Evolutionary conservation across 352 stramenopile species (phyloP), one percentile per base, ranked within the genome.

Genomic region (Blastocystis sp.): DNA sequence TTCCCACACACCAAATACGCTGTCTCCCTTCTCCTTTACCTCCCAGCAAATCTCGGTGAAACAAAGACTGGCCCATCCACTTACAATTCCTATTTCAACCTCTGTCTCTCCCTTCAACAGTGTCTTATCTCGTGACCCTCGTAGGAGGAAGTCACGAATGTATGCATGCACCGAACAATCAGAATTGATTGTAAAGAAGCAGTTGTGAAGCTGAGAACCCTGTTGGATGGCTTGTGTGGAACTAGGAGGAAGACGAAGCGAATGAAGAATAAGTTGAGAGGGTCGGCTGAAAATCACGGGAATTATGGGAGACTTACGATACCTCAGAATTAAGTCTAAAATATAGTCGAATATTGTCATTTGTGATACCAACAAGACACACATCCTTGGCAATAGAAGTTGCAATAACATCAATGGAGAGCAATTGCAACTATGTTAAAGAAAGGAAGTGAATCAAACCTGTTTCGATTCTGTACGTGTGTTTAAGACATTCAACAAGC

Each of bases 141-240:
- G 71, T 1, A 65, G 29, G 51, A 83, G 46, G 46, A 65, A 83
- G 32, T 83, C 71, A 14, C 71, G 49, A 35, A 59, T 29, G 29
- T 67, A 83, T 24, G 71, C 71, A 3, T 37, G 46, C 27, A 65
- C 71, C 0, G 43, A 65, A 0, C 21, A 52, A 19, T 83, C 71
- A 32, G 56, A 32, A 42, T 63, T 83, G 7, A 83, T 11, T 37
- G 71, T 83, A n/a, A 83, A 65, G 54, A 52, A 83, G 24, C 21
- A 52, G 4, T 56, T 21, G 16, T 35, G n/a, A 2, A 67, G 46
- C 54, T 83, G 71, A 19, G 27, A 51, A 16, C 6, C 27, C 0
- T 52, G 11, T n/a, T 37, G 43, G 46, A 83, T 63, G 32, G 51
- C 3, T 12, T 37, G 5, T 1, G 71, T 35, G 5, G 16, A 19